phyloP scores from a whole-genome alignment of 2,329 filamentous ascomycete genomes.

The Penicillium sp. region DNA sequence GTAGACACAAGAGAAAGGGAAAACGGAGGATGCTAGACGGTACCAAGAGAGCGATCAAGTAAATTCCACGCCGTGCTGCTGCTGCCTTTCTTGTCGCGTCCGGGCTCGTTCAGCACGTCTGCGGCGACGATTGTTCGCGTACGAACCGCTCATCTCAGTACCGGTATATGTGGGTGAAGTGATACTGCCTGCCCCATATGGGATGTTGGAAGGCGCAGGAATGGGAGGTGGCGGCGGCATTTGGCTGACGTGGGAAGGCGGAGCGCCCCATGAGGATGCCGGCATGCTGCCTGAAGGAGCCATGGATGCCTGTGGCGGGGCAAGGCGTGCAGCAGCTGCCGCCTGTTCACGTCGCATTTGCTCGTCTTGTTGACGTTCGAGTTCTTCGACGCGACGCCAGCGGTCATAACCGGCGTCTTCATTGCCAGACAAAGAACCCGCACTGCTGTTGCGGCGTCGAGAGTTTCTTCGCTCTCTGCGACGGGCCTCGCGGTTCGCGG shows the following conservation, averaged over 20 bases:
- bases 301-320: conserved; percentile 17
- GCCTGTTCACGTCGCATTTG: conserved; percentile 41
- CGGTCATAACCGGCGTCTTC: conserved; percentile 40
- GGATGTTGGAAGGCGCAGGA: conserved; percentile 41
- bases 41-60: conserved; percentile 31
- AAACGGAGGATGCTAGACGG: neutral
- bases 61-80: conserved; percentile 48
- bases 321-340: conserved; percentile 29
- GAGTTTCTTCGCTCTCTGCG: conserved; percentile 45
- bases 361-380: conserved; percentile 48
- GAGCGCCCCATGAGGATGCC: conserved; percentile 20
- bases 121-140: conserved; percentile 53
- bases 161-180: conserved; percentile 46
- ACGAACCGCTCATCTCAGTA: conserved; percentile 50
- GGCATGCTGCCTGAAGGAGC: conserved; percentile 27
- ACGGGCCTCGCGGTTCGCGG: conserved; percentile 56
- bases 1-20: neutral
- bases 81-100: conserved; percentile 45
- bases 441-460: conserved; percentile 41
- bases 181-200: conserved; percentile 41
- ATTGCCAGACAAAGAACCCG: conserved; percentile 42
- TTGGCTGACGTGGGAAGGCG: conserved; percentile 25
- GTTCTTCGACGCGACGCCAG: conserved; percentile 50
- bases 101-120: conserved; percentile 53
- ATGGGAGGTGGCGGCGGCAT: conserved; percentile 32